phyloP scores from a whole-genome alignment of 2,329 filamentous ascomycete genomes.

The Verticillium nubilum region DNA sequence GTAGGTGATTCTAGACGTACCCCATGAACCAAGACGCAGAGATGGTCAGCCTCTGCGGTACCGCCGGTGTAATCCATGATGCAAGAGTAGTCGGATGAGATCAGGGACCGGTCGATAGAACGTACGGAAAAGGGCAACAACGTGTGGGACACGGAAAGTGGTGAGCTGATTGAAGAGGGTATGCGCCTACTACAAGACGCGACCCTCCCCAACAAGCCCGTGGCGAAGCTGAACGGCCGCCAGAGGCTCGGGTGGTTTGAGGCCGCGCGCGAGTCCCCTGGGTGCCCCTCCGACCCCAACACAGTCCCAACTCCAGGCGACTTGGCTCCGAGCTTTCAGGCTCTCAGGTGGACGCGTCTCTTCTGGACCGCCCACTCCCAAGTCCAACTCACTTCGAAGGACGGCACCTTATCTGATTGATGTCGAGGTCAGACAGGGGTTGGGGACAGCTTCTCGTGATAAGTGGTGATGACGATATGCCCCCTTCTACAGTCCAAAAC shows the following conservation, averaged over 20 bases:
- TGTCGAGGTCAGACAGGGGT: not conserved
- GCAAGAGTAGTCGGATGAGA: constrained; percentile 16
- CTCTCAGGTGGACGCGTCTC: not conserved
- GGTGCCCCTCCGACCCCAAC: not conserved
- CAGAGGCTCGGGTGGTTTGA: not conserved
- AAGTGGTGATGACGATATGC: not conserved
- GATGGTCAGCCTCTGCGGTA: constrained; percentile 55
- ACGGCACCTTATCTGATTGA: not conserved
- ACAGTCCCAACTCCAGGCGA: not conserved
- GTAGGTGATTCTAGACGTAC: constrained; percentile 37
- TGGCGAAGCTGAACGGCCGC: not conserved
- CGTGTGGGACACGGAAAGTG: not conserved
- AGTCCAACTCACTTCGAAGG: not conserved
- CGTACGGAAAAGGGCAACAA: constrained; percentile 23
- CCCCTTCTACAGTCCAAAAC: not conserved
- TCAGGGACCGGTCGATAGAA: constrained; percentile 27
- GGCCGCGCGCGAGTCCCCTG: not conserved
- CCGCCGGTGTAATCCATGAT: constrained; percentile 46
- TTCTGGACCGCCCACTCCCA: not conserved
- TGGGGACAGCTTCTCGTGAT: not conserved
- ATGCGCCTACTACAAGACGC: not conserved
- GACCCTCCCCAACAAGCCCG: not conserved
- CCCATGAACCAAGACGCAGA: constrained; percentile 74
- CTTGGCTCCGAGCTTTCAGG: not conserved
- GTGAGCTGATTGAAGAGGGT: not conserved